Evolutionary conservation across 495 filamentous ascomycete genomes (phyloP).

Genomic region (Penicillium fimorum): DNA sequence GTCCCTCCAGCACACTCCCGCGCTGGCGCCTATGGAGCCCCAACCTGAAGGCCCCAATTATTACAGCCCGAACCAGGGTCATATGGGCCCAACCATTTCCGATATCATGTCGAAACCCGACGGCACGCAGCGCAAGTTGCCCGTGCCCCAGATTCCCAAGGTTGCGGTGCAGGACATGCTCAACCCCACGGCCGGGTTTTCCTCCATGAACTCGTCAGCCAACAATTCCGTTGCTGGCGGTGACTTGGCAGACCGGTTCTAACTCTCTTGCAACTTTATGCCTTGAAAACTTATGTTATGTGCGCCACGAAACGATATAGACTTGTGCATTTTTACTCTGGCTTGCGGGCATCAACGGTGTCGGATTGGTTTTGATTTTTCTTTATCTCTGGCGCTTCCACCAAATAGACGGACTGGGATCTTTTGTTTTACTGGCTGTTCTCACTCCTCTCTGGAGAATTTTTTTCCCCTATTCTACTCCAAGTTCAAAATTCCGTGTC

Average conservation of each 20-base stretch:
- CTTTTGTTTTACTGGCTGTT: constrained; percentile 19
- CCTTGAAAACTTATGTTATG: constrained; percentile 31
- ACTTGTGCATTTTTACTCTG: constrained; percentile 44
- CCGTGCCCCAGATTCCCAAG: constrained; percentile 84
- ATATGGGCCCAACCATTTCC: constrained; percentile 72
- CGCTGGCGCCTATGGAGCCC: constrained; percentile 89
- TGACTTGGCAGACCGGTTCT: constrained; percentile 44
- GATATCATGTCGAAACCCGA: constrained; percentile 91
- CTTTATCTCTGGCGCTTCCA: constrained; percentile 33
- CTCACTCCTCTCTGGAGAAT: constrained; percentile 1
- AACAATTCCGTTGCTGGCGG: constrained; percentile 48
- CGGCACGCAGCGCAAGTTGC: constrained; percentile 88
- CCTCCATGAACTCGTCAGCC: constrained; percentile 52
- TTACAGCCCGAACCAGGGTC: constrained; percentile 52
- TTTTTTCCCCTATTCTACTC: constrained; percentile 14
- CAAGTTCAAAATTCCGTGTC: constrained; percentile 22
- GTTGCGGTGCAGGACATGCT: constrained; percentile 87
- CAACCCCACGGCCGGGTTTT: constrained; percentile 61
- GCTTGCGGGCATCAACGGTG: constrained; percentile 35
- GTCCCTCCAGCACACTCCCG: constrained; percentile 82
- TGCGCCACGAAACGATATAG: constrained; percentile 48
- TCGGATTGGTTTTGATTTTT: constrained; percentile 28
- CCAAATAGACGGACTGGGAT: constrained; percentile 38
- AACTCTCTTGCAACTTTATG: constrained; percentile 17
- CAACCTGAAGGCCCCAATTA: constrained; percentile 56